These are phyloP conservation scores for Knoxia roxburghii DNA, from an alignment of 257 asterid species.

Conservation along the genomic window DNA sequence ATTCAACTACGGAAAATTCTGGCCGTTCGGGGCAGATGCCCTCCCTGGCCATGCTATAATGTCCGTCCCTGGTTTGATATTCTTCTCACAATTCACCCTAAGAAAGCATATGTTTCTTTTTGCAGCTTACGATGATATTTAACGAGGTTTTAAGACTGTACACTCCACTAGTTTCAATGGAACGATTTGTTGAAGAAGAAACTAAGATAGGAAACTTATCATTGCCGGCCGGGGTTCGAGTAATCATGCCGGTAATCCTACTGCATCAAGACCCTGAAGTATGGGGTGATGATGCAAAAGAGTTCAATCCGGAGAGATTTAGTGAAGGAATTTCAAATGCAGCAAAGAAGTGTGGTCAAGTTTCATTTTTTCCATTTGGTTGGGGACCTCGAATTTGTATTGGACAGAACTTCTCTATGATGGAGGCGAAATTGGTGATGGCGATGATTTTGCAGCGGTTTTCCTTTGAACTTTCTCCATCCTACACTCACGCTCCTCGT, in stretches of 20 bases:
- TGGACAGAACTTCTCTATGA: neutral
- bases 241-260: neutral
- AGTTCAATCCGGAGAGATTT: neutral
- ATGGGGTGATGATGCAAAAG: neutral
- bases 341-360: neutral
- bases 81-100: too few relatives aligned
- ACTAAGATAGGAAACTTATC: neutral
- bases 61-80: too few relatives aligned
- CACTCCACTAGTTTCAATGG: neutral
- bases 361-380: neutral
- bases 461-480: too few relatives aligned
- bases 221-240: neutral
- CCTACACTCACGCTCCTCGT: too few relatives aligned
- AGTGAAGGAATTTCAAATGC: neutral
- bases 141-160: neutral
- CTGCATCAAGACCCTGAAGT: neutral
- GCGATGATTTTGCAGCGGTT: too few relatives aligned
- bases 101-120: too few relatives aligned
- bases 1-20: too few relatives aligned
- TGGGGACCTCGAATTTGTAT: neutral
- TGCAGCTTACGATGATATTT: neutral
- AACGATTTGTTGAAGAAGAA: neutral
- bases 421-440: neutral
- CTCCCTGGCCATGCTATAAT: too few relatives aligned
- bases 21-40: too few relatives aligned